Evolutionary conservation across 768 basidiomycete genomes (phyloP).

Genomic region (Lactarius vividus): DNA sequence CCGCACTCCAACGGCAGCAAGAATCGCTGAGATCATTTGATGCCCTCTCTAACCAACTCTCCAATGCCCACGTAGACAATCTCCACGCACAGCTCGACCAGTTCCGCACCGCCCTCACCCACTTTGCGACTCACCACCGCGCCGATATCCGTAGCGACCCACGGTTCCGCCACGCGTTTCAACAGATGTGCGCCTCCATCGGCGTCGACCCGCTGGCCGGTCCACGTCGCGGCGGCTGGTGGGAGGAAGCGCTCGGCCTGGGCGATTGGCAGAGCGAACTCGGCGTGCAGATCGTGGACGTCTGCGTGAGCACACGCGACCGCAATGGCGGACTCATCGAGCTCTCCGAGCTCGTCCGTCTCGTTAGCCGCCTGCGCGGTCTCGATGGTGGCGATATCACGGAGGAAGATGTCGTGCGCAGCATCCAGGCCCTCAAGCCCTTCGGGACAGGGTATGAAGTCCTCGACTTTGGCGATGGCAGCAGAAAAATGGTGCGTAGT

Average conservation of each 20-base stretch:
- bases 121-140: conserved; percentile 83
- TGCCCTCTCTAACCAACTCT: conserved; percentile 75
- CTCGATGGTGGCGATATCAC: conserved; percentile 68
- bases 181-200: conserved; percentile 92
- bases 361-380: conserved; percentile 74
- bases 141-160: conserved; percentile 82
- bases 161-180: conserved; percentile 86
- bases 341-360: conserved; percentile 76
- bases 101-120: conserved; percentile 79
- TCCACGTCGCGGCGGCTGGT: conserved; percentile 82
- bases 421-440: conserved; percentile 84
- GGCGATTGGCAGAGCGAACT: conserved; percentile 97
- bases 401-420: conserved; percentile 78
- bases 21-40: conserved; percentile 79
- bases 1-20: conserved; percentile 86
- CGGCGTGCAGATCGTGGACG: conserved; percentile 91
- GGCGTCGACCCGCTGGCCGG: conserved; percentile 94
- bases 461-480: conserved; percentile 61
- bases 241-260: conserved; percentile 83
- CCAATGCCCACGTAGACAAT: conserved; percentile 69
- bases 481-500: conserved; percentile 75
- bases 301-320: conserved; percentile 84
- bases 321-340: conserved; percentile 92
- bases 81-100: conserved; percentile 80
- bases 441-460: conserved; percentile 92